Percentiles rank a stretch among this genome's conserved stretches.
These are phyloP conservation scores for Solanum chiquidenum DNA, from an alignment of 257 asterid genomes.

Conservation along the genomic window DNA sequence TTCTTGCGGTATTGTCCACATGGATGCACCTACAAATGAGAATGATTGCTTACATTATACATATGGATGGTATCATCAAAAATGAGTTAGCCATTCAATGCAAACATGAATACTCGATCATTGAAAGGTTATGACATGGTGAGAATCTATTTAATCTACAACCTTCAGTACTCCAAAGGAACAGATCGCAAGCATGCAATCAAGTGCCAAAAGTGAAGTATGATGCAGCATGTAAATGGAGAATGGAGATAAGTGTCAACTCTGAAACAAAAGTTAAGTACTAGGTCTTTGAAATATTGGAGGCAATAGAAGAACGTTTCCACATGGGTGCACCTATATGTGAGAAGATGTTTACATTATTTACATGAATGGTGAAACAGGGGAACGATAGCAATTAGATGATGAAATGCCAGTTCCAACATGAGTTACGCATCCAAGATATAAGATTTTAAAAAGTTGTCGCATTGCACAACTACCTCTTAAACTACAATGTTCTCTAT, in stretches of 20 bases:
- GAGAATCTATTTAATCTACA: not conserved
- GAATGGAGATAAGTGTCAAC: not conserved
- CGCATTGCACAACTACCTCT: not conserved
- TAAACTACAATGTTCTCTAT: not conserved
- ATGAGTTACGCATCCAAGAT: not conserved
- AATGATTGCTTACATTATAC: not conserved
- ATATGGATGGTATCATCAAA: not conserved
- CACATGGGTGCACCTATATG: not conserved
- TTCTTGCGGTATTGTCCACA: conserved; percentile 99
- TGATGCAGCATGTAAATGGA: not conserved
- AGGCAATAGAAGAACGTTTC: not conserved
- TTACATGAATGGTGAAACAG: not conserved
- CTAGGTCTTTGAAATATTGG: not conserved
- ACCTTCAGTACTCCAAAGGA: not conserved
- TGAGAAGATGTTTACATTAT: not conserved
- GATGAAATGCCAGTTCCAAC: not conserved
- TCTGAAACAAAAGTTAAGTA: not conserved
- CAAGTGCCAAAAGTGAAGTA: not conserved
- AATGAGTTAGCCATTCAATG: not conserved
- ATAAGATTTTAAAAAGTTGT: not conserved
- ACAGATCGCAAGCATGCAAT: not conserved
- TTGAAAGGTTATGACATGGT: not conserved
- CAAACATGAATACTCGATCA: not conserved
- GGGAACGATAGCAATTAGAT: not conserved
- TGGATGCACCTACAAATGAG: conserved; percentile 62